Conservation (phyloP, 176 grass and related monocot genomes). For the Musa beccarii region DNA sequence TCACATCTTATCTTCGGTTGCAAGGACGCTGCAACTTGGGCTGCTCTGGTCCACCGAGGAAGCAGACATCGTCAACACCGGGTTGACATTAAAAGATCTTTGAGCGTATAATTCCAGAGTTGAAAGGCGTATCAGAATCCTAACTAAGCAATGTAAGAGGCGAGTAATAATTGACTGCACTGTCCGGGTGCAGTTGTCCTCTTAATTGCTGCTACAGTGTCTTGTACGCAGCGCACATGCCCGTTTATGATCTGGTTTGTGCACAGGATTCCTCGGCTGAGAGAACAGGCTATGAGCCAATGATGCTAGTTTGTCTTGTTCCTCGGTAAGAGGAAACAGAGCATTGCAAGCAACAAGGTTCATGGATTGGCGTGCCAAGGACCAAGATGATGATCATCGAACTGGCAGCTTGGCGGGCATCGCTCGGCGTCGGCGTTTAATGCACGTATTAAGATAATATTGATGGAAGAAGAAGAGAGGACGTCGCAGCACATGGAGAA, state of each 20-base stretch:
- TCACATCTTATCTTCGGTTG: not conserved
- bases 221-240: slow-evolving; percentile 10
- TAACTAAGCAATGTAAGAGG: not conserved
- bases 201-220: not conserved
- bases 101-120: too few relatives aligned
- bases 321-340: not conserved
- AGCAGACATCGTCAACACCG: too few relatives aligned
- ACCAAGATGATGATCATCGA: not conserved
- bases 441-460: not conserved
- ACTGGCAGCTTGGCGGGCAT: not conserved
- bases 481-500: slow-evolving; percentile 4
- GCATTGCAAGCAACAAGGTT: not conserved
- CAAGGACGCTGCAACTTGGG: too few relatives aligned
- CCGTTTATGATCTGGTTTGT: slow-evolving; percentile 7
- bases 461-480: not conserved
- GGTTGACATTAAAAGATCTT: too few relatives aligned
- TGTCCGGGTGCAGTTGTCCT: not conserved
- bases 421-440: too few relatives aligned
- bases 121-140: too few relatives aligned
- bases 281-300: not conserved
- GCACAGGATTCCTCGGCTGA: not conserved
- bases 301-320: slow-evolving; percentile 7
- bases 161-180: not conserved
- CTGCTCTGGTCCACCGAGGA: too few relatives aligned
- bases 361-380: not conserved